phyloP scores from a whole-genome alignment of 2,329 filamentous ascomycete genomes.

The Periglandula ipomoeae region DNA sequence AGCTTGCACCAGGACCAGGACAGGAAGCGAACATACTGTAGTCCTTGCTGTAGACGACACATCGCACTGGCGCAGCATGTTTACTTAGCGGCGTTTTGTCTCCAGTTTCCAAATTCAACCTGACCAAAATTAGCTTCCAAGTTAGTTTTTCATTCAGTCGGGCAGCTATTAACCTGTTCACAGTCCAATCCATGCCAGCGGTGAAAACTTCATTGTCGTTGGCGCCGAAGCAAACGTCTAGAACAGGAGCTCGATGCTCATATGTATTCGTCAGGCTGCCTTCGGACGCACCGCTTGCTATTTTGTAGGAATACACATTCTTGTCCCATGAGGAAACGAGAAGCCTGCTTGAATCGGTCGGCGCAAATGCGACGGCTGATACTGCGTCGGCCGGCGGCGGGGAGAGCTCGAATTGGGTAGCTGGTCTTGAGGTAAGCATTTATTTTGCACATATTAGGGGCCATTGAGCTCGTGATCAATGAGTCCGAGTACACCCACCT shows the following conservation, averaged over 20 bases:
- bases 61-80: constrained; percentile 72
- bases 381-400: constrained; percentile 80
- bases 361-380: constrained; percentile 78
- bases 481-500: constrained; percentile 20
- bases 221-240: constrained; percentile 85
- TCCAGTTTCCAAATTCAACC: constrained; percentile 61
- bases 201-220: constrained; percentile 77
- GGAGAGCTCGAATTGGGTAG: constrained; percentile 72
- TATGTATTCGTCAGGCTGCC: constrained; percentile 56
- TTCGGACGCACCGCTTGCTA: constrained; percentile 48
- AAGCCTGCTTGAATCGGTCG: constrained; percentile 61
- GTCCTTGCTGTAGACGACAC: constrained; percentile 69
- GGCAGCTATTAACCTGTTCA: constrained; percentile 51
- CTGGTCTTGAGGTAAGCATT: constrained; percentile 23
- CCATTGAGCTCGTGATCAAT: background rate
- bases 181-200: constrained; percentile 78
- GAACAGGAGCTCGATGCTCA: constrained; percentile 73
- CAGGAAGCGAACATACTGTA: constrained; percentile 43
- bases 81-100: constrained; percentile 67
- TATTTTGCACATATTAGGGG: background rate
- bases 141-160: background rate
- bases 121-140: constrained; percentile 13
- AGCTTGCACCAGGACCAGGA: background rate
- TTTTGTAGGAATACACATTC: constrained; percentile 82
- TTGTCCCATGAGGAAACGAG: constrained; percentile 95